These are phyloP conservation scores for Imleria badia DNA, from an alignment of 768 basidiomycete genomes.

Conservation along the genomic window DNA sequence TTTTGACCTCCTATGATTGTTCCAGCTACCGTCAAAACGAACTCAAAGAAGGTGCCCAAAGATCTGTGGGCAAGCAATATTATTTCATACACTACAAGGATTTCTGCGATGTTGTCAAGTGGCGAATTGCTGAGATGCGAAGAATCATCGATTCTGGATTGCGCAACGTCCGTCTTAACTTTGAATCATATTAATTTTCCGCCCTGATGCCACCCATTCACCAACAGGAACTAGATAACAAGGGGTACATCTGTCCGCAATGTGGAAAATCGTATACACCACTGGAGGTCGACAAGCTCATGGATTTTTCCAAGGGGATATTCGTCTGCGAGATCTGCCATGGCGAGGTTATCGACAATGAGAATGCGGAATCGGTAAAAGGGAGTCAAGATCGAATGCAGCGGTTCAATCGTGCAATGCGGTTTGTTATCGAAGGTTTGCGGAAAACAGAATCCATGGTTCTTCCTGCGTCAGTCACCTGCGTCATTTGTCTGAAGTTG, in stretches of 20 bases:
- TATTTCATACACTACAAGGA: slow-evolving; percentile 96
- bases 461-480: slow-evolving; percentile 66
- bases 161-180: slow-evolving; percentile 64
- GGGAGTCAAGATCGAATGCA: slow-evolving; percentile 96
- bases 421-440: slow-evolving; percentile 82
- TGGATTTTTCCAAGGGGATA: slow-evolving; percentile 63
- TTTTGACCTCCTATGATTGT: slow-evolving; percentile 1
- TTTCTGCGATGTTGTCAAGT: slow-evolving; percentile 97
- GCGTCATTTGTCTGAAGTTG: neutral
- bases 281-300: slow-evolving; percentile 80
- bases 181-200: neutral
- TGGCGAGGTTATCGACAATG: slow-evolving; percentile 87
- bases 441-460: slow-evolving; percentile 88
- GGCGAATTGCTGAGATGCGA: slow-evolving; percentile 93
- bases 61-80: slow-evolving; percentile 87
- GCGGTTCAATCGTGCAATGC: slow-evolving; percentile 89
- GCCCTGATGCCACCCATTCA: neutral
- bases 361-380: slow-evolving; percentile 79
- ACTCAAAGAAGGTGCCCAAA: slow-evolving; percentile 84
- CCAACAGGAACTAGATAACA: slow-evolving; percentile 86
- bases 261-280: slow-evolving; percentile 84
- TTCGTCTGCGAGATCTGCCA: slow-evolving; percentile 89
- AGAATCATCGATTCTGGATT: slow-evolving; percentile 81
- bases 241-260: slow-evolving; percentile 94
- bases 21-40: slow-evolving; percentile 86